Conservation (phyloP, 192 early-diverging fungal species). For the Allomyces macrogynus region DNA sequence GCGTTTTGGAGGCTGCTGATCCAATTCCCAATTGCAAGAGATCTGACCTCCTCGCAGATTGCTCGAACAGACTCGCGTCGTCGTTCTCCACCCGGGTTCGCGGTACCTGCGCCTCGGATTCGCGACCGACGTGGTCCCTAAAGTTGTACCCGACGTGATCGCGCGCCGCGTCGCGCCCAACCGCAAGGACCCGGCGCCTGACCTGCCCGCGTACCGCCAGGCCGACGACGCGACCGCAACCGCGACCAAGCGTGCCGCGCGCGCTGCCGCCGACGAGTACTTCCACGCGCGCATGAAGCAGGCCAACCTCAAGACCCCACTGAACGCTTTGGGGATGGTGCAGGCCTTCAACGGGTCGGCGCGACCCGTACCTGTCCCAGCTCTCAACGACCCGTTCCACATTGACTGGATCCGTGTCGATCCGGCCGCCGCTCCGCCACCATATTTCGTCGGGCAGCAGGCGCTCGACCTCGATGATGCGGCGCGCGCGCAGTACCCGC, state of each 20-base stretch:
- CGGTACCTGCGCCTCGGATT: conserved; percentile 57
- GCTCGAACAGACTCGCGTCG: conserved; percentile 24
- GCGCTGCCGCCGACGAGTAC: no score
- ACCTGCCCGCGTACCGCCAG: no score
- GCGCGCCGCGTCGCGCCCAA: conserved; percentile 31
- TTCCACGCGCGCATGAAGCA: no score
- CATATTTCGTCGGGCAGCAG: neutral
- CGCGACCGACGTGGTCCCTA: conserved; percentile 61
- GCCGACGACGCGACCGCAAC: no score
- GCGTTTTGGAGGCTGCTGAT: no score
- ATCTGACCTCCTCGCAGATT: no score
- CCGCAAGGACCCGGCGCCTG: neutral
- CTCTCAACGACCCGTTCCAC: conserved; percentile 75
- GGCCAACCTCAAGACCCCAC: no score
- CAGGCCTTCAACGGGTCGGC: neutral
- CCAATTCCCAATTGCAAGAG: no score
- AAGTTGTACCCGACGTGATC: conserved; percentile 56
- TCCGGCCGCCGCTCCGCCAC: neutral
- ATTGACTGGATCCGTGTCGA: conserved; percentile 32
- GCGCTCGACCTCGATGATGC: neutral
- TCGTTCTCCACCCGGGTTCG: conserved; percentile 77
- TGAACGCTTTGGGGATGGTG: no score
- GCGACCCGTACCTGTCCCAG: conserved; percentile 49
- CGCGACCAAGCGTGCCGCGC: no score
- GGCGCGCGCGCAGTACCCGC: neutral